Evolutionary conservation across 1,284 basidiomycete species (phyloP), one percentile per base, ranked within the genome.

Genomic region (Melanopsichium pennsylvanicum): DNA sequence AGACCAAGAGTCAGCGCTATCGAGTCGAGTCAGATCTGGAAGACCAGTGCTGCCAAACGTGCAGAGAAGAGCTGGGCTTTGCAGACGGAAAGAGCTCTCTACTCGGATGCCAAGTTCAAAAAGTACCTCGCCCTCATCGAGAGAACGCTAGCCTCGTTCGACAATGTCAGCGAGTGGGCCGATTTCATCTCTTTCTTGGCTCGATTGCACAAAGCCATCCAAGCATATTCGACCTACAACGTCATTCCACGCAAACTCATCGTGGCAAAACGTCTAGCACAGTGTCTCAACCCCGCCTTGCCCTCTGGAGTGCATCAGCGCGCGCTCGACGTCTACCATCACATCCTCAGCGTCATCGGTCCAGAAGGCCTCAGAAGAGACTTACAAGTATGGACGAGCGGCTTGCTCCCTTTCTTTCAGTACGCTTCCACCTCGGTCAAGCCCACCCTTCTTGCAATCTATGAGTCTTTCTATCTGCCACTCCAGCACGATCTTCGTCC

Each of bases 171-270:
- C 62, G 96, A 99, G 84, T 99, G 96, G 96, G 95, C 96, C 56
- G 96, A 99, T 84, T 98, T 95, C 82, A 97, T 97, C 80, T 90
- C 95, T 36, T 98, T 98, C 83, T 84, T 99, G 77, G 94, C 93
- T 74, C 89, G 94, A 63, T 83, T 99, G 55, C 87, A 97, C 71
- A 98, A 97, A 86, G 91, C 93, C 0, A 88, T 98, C 34, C 94
- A 98, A 84, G 87, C 90, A 1, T 88, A 91, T 80, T 88, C 91
- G 84, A 87, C 90, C 81, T 97, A 93, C 84, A 90, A 91, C 79
- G 91, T 96, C 81, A 96, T 99, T 47, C 96, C 96, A 0, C 87
- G 91, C 75, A 97, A 97, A 82, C 85, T 97, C 40, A 88, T 93
- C 63, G 93, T 99, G 5, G 88, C 95, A 34, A 98, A 98, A 82